phyloP scores from a whole-genome alignment of 2,329 filamentous ascomycete species.

The Rhynchosporium agropyri region DNA sequence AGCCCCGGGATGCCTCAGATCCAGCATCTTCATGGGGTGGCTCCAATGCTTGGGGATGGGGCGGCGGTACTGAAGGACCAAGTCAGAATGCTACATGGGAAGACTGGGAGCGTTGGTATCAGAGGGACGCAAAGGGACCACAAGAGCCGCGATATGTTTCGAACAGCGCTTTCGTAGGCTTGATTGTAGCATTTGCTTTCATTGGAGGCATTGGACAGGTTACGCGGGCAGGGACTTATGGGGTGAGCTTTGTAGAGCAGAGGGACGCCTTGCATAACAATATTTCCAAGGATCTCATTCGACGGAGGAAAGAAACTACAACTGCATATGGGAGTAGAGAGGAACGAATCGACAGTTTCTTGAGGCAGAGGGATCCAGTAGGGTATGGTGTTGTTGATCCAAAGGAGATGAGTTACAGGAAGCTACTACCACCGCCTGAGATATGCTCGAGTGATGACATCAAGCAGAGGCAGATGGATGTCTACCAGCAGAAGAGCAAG shows the following conservation, averaged over 20 bases:
- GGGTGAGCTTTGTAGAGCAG: constrained; percentile 65
- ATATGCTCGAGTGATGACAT: constrained; percentile 49
- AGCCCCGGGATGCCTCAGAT: constrained; percentile 37
- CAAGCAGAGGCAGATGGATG: constrained; percentile 28
- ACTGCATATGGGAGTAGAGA: constrained; percentile 57
- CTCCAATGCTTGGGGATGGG: constrained; percentile 34
- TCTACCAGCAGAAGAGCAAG: constrained; percentile 27
- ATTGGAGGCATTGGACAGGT: constrained; percentile 74
- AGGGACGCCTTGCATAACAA: constrained; percentile 67
- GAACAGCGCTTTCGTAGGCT: constrained; percentile 74
- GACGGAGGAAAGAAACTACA: constrained; percentile 55
- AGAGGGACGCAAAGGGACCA: constrained; percentile 49
- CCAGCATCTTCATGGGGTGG: constrained; percentile 35
- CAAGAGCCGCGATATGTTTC: constrained; percentile 69
- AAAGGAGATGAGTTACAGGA: constrained; percentile 49
- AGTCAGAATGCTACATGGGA: constrained; percentile 92
- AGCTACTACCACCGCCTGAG: constrained; percentile 50
- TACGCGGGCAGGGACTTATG: constrained; percentile 65
- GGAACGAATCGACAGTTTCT: constrained; percentile 74
- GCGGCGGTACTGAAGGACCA: constrained; percentile 46
- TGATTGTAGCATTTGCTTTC: constrained; percentile 71
- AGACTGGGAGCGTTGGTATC: constrained; percentile 87
- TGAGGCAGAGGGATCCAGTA: constrained; percentile 67
- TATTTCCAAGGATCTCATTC: constrained; percentile 64
- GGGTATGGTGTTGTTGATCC: constrained; percentile 31